These are phyloP conservation scores for Tuber borchii DNA, from an alignment of 495 filamentous ascomycete genomes.

Conservation along the genomic window DNA sequence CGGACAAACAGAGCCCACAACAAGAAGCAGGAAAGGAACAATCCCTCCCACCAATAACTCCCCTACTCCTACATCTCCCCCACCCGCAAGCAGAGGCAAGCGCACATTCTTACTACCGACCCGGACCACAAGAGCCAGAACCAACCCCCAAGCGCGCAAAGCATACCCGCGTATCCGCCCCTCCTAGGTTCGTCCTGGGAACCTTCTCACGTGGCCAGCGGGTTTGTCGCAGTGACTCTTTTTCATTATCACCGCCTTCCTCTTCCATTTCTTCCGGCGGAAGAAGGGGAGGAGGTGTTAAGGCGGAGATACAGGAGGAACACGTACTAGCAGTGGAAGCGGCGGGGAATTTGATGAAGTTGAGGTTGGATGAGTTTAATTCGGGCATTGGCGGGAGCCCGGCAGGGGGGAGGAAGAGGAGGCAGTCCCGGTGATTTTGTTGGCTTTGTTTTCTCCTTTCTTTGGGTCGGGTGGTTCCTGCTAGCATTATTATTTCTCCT, in stretches of 20 bases:
- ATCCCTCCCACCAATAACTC: not conserved
- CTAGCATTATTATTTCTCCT: not conserved
- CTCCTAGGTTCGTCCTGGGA: not conserved
- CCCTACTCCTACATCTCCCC: not conserved
- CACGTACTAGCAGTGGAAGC: constrained; percentile 25
- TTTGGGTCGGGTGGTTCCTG: not conserved
- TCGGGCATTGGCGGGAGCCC: not conserved
- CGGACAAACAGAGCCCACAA: not conserved
- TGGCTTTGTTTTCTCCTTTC: not conserved
- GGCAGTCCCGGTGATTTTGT: not conserved
- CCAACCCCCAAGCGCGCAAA: not conserved
- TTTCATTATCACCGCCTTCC: not conserved
- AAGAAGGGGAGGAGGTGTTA: not conserved
- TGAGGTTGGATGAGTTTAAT: constrained; percentile 7
- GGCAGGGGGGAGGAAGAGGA: not conserved
- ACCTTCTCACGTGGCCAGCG: not conserved
- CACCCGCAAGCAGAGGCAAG: not conserved
- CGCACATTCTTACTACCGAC: not conserved
- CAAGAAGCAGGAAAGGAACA: not conserved
- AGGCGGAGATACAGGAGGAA: constrained; percentile 23
- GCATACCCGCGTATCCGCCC: not conserved
- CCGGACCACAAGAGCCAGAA: not conserved
- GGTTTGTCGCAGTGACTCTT: not conserved
- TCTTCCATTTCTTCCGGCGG: not conserved
- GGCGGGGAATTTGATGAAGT: constrained; percentile 26